Evolutionary conservation across 495 filamentous ascomycete species (phyloP).

Genomic region (Ramalina intermedia): DNA sequence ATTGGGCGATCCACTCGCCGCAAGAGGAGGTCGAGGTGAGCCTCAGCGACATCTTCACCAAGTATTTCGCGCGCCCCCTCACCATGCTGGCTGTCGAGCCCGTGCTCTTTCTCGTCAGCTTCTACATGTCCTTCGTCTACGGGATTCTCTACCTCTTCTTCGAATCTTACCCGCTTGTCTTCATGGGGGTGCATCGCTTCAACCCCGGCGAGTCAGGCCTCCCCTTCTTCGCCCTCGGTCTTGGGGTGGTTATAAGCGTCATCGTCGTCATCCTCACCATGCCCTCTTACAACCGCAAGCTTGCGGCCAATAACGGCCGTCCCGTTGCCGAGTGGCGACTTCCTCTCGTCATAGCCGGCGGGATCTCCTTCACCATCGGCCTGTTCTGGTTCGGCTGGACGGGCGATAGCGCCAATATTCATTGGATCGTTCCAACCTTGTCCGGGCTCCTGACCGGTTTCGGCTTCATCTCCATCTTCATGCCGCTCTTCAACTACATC

Average conservation of each 20-base stretch:
- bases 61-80: conserved; percentile 45
- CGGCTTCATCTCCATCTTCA: conserved; percentile 42
- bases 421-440: conserved; percentile 36
- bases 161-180: conserved; percentile 45
- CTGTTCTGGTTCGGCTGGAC: conserved; percentile 58
- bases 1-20: conserved; percentile 44
- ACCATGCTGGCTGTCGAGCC: conserved; percentile 46
- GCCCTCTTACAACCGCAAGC: conserved; percentile 34
- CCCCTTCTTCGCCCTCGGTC: conserved; percentile 43
- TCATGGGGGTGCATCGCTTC: conserved; percentile 31
- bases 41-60: conserved; percentile 28
- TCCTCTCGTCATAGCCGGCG: conserved; percentile 42
- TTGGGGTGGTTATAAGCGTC: conserved; percentile 37
- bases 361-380: conserved; percentile 38
- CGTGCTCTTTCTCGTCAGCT: conserved; percentile 38
- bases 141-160: conserved; percentile 52
- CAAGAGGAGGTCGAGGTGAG: conserved; percentile 40
- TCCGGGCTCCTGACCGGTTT: conserved; percentile 36
- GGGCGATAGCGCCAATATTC: conserved; percentile 22
- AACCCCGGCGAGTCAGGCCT: conserved; percentile 32
- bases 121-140: conserved; percentile 33
- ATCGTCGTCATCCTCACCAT: conserved; percentile 31
- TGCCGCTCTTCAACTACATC: conserved; percentile 49
- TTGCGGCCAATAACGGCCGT: conserved; percentile 33
- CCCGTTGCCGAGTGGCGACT: conserved; percentile 46